Base-by-base conservation (phyloP, 2,329 filamentous ascomycete genomes). In the Grosmannia serpens region DNA sequence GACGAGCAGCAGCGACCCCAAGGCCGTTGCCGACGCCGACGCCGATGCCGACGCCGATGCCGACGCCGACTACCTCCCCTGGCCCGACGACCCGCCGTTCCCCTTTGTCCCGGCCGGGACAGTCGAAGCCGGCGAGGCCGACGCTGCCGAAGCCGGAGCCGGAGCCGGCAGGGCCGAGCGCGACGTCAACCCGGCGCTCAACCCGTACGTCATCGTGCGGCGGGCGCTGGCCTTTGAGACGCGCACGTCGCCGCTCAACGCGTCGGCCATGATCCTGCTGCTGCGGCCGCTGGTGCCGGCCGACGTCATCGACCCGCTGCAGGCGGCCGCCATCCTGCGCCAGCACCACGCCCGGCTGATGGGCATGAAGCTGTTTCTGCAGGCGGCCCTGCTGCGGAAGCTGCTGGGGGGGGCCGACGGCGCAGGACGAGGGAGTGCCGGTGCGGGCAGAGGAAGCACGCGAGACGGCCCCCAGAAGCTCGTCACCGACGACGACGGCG, bases 321-420 rank as follows among this genome's bases (percentile, higher is more conserved):
- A 82, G 62, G 81, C 82, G 2, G 70, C 72, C 5, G 79, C 79
- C 15, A 77, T 86, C 29, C 68, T 86, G 1, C 74, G 78, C 10
- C 81, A 85, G 60, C 81, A 85, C 56, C 82, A 86, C 64, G 70
- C 73, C 6, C 80, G 83, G 0, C 77, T 86, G 1, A 81, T 79
- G 73, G 73, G 72, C 56, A 81, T 85, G 77, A 72, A 75, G 27
- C 74, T 84, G 41, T 85, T 85, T 64, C 73, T 80, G 26, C 81
- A 85, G 64, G 83, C 83, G 0, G 74, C 83, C 0, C 73, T 84
- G 0, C 71, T 86, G 20, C 80, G 83, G 2, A 86, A 86, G 55
- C 68, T 86, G 10, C 84, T 80, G 65, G 72, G 15, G 71, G 71
- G 0, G 66, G 66, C 26, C 71, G 70, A n/a, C n/a, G 0, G 74